phyloP scores from a whole-genome alignment of 805 yeast species.

The Pichia gijzeniarum region DNA sequence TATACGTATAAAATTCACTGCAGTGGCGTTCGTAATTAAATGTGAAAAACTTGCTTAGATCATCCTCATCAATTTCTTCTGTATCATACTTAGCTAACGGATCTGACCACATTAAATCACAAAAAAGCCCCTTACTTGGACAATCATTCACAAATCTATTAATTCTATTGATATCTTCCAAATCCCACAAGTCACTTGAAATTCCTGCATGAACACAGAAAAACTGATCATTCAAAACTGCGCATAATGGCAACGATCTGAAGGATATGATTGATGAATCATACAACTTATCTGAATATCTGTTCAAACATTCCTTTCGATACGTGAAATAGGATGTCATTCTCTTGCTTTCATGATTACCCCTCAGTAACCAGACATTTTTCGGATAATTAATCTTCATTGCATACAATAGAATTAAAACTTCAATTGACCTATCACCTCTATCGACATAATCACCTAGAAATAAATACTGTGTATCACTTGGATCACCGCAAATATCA shows the following conservation, averaged over 20 bases:
- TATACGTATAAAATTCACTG: slow-evolving; percentile 80
- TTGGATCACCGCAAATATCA: slow-evolving; percentile 89
- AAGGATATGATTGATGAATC: slow-evolving; percentile 71
- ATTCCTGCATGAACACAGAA: slow-evolving; percentile 96
- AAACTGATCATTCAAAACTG: slow-evolving; percentile 87
- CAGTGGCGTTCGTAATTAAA: slow-evolving; percentile 79
- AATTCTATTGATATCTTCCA: slow-evolving; percentile 61
- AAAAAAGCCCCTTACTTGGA: slow-evolving; percentile 88
- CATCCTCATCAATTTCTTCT: slow-evolving; percentile 32
- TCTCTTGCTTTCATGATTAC: slow-evolving; percentile 93
- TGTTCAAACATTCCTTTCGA: slow-evolving; percentile 82
- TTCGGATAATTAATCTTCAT: slow-evolving; percentile 70
- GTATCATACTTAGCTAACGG: slow-evolving; percentile 80
- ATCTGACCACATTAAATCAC: slow-evolving; percentile 95
- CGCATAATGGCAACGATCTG: slow-evolving; percentile 84
- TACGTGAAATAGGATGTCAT: slow-evolving; percentile 92
- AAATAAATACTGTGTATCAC: slow-evolving; percentile 69
- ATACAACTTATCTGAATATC: slow-evolving; percentile 62
- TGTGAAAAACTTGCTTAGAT: slow-evolving; percentile 39
- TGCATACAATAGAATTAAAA: slow-evolving; percentile 68
- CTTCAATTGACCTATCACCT: slow-evolving; percentile 88
- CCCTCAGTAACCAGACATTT: slow-evolving; percentile 76
- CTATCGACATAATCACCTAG: slow-evolving; percentile 95
- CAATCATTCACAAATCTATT: slow-evolving; percentile 80
- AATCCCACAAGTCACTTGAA: slow-evolving; percentile 70